Percentiles rank a stretch among this genome's conserved stretches.
Evolutionary conservation across 1,139 yeast genomes (phyloP).

Genomic region (Protomyces pachydermus): DNA sequence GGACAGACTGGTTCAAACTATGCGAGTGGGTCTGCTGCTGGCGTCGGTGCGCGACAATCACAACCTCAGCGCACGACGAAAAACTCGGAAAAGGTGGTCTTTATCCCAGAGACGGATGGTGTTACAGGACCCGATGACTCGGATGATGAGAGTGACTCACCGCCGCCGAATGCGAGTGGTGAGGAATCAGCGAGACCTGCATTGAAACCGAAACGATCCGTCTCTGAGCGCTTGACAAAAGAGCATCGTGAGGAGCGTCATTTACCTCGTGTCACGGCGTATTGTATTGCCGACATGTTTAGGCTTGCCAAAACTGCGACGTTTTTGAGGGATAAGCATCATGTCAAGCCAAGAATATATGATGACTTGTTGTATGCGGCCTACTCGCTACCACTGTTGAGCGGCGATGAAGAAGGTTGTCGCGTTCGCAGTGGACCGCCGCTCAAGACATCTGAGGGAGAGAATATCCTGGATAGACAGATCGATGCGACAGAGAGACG

Average conservation of each 20-base stretch:
- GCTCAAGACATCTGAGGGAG: slow-evolving; percentile 15
- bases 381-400: slow-evolving; percentile 74
- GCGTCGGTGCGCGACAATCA: slow-evolving; percentile 15
- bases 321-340: slow-evolving; percentile 65
- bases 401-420: slow-evolving; percentile 73
- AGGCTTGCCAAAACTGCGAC: slow-evolving; percentile 58
- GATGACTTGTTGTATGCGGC: slow-evolving; percentile 91
- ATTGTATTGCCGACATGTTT: slow-evolving; percentile 78
- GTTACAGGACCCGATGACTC: slow-evolving; percentile 19
- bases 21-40: slow-evolving; percentile 10
- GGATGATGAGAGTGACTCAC: slow-evolving; percentile 23
- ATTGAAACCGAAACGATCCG: slow-evolving; percentile 9
- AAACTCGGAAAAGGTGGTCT: slow-evolving; percentile 32
- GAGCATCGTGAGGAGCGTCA: slow-evolving; percentile 26
- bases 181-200: background rate
- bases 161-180: slow-evolving; percentile 9
- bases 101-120: slow-evolving; percentile 31
- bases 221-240: slow-evolving; percentile 24
- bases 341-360: slow-evolving; percentile 76
- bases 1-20: slow-evolving; percentile 1
- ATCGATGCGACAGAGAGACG: slow-evolving; percentile 25
- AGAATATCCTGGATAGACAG: slow-evolving; percentile 18
- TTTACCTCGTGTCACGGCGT: slow-evolving; percentile 76
- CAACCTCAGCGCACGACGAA: slow-evolving; percentile 31
- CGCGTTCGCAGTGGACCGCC: slow-evolving; percentile 63